Conservation (phyloP, 768 basidiomycete genomes). For the Boletus rex-veris region DNA sequence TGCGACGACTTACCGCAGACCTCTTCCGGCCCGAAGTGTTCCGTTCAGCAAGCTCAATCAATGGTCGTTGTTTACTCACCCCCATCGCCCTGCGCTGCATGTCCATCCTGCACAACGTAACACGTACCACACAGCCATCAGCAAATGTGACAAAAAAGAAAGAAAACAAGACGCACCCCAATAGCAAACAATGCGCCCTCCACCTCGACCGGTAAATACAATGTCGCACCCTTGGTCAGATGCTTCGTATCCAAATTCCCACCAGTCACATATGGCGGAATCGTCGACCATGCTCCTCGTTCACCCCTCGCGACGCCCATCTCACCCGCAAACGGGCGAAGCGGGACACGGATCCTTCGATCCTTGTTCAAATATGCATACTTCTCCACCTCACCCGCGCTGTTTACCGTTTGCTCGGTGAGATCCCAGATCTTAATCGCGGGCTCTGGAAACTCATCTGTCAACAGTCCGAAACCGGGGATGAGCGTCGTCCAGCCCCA, state of each 20-base stretch:
- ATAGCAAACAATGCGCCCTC: slow-evolving; percentile 60
- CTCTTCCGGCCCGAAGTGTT: slow-evolving; percentile 35
- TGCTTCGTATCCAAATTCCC: slow-evolving; percentile 63
- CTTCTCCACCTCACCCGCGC: slow-evolving; percentile 18
- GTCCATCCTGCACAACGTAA: slow-evolving; percentile 46
- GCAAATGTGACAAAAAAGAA: background rate
- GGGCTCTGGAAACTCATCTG: slow-evolving; percentile 51
- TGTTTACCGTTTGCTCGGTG: slow-evolving; percentile 16
- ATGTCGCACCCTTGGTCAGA: slow-evolving; percentile 49
- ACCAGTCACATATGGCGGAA: slow-evolving; percentile 59
- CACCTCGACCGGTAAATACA: slow-evolving; percentile 57
- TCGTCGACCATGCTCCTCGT: slow-evolving; percentile 53
- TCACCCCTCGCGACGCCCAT: slow-evolving; percentile 57
- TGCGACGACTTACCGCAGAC: slow-evolving; percentile 47
- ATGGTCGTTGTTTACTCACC: slow-evolving; percentile 35
- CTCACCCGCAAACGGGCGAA: slow-evolving; percentile 59
- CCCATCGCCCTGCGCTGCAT: slow-evolving; percentile 66
- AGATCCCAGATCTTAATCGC: slow-evolving; percentile 56
- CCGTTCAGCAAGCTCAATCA: background rate
- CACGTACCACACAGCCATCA: background rate
- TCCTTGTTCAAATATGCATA: slow-evolving; percentile 52
- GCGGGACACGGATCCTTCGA: slow-evolving; percentile 46
- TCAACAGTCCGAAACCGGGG: slow-evolving; percentile 56
- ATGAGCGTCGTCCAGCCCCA: slow-evolving; percentile 66
- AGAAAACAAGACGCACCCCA: slow-evolving; percentile 36